Evolutionary conservation across 495 filamentous ascomycete species (phyloP).

Genomic region (Talaromyces liani): DNA sequence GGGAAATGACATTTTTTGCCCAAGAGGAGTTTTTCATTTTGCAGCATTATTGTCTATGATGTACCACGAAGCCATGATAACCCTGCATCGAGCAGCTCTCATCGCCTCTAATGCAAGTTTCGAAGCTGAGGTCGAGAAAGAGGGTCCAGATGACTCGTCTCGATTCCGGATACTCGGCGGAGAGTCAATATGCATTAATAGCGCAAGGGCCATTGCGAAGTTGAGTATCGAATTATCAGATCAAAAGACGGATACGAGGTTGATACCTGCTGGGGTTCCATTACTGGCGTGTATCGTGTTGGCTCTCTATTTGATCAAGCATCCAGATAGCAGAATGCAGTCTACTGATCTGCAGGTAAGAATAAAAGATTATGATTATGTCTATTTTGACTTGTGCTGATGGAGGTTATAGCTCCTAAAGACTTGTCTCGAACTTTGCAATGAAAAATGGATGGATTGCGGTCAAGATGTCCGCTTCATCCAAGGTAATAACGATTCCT

Average conservation of each 20-base stretch:
- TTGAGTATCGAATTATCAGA: conserved; percentile 3
- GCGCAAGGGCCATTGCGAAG: conserved; percentile 2
- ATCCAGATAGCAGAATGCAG: conserved; percentile 7
- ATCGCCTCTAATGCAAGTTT: neutral
- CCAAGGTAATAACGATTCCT: neutral
- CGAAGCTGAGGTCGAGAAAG: conserved; percentile 2
- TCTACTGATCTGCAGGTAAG: neutral
- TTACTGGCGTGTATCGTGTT: conserved; percentile 5
- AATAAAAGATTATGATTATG: neutral
- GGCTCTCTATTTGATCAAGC: conserved; percentile 1
- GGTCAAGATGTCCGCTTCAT: conserved; percentile 1
- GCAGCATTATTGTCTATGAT: conserved; percentile 1
- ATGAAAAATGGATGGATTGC: conserved; percentile 7
- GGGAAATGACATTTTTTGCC: conserved; percentile 4
- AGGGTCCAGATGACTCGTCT: conserved; percentile 2
- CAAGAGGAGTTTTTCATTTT: neutral
- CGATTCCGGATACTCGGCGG: conserved; percentile 3
- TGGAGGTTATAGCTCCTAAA: neutral
- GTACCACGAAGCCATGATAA: conserved; percentile 5
- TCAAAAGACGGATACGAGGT: neutral
- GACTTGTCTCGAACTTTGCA: conserved; percentile 1
- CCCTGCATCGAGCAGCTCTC: neutral
- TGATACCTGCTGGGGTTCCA: conserved; percentile 3
- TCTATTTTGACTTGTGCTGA: neutral
- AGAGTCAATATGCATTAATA: conserved; percentile 1